Base-by-base conservation (phyloP, 768 basidiomycete genomes). In the Saitozyma sp. region DNA sequence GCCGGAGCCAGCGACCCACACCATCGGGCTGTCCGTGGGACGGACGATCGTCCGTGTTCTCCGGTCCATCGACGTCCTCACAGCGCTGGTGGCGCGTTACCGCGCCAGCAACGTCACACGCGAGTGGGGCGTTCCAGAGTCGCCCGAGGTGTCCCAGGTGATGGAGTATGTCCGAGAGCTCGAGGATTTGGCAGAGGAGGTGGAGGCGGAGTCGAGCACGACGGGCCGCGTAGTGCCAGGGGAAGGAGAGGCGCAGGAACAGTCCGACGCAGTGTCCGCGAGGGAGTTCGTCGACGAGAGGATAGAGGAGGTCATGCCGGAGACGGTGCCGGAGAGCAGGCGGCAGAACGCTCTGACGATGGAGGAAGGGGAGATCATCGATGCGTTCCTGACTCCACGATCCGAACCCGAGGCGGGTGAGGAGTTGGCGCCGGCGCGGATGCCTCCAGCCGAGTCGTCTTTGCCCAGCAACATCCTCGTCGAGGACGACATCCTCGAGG, bases 301-400 rank as follows among this genome's bases (percentile, higher is more conserved):
- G 46, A 43, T 70, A 17, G 66, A 66, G 29, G 68, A 71, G 10
- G 16, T 72, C 1, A 45, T 67, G 14, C 58, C 67, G 4, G 63
- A 53, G 3, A 54, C 40, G 1, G 65, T 74, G n/a, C 64, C 49
- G n/a, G 78, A 79, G 50, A 69, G 67, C 3, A 60, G 64, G 10
- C 58, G 64, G 38, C 78, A 79, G 61, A 69, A 38, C 17, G 56
- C 55, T 11, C 54, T 78, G 14, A 76, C 78, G 3, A 41, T 49
- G 13, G 65, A 61, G 49, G 75, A 76, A 65, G 72, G 75, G 10
- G 42, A 56, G 19, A 64, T 76, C 37, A 62, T 71, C 42, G 52
- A 62, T n/a, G 50, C 46, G 13, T 59, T 70, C 11, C 57, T 73
- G 45, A 20, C 38, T 58, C 8, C 46, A 29, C 29, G 29, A 2